phyloP scores from a whole-genome alignment of 2,329 filamentous ascomycete genomes.

The Rhexocercosporidium sp. region DNA sequence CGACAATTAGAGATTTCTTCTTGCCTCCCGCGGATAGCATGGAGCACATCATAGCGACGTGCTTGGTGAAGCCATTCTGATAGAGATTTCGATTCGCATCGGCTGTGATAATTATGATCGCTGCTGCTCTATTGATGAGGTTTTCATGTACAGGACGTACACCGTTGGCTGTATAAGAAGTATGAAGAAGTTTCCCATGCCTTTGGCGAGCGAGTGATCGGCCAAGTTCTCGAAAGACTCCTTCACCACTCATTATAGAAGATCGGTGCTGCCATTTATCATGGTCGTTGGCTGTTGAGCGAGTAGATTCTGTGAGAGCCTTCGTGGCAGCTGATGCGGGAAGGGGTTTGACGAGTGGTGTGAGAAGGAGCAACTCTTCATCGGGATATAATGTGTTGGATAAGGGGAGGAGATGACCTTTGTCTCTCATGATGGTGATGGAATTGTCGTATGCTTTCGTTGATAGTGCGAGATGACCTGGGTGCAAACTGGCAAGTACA shows the following conservation, averaged over 20 bases:
- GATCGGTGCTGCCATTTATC: conserved; percentile 63
- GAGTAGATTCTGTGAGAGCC: conserved; percentile 63
- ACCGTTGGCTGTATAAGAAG: conserved; percentile 93
- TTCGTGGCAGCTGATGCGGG: conserved; percentile 85
- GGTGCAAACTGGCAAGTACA: conserved; percentile 80
- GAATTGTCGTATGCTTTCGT: conserved; percentile 88
- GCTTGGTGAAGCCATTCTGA: conserved; percentile 93
- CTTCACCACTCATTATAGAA: conserved; percentile 86
- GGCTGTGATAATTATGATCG: conserved; percentile 88
- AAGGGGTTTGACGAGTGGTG: conserved; percentile 88
- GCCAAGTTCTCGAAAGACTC: conserved; percentile 89
- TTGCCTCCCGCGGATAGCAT: conserved; percentile 77
- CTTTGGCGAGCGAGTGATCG: conserved; percentile 84
- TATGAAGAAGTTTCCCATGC: conserved; percentile 86
- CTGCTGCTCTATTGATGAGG: conserved; percentile 84
- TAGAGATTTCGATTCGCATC: conserved; percentile 95
- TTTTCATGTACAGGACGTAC: conserved; percentile 93
- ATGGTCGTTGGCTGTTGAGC: conserved; percentile 49
- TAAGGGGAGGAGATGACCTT: conserved; percentile 81
- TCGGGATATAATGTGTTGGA: conserved; percentile 80
- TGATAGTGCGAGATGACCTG: conserved; percentile 80
- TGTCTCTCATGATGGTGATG: conserved; percentile 91
- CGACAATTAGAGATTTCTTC: conserved; percentile 88
- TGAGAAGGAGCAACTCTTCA: conserved; percentile 88
- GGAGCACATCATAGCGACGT: conserved; percentile 93